These are phyloP conservation scores for Fusarium sulawesiense DNA, from an alignment of 2,329 filamentous ascomycete species.

Conservation along the genomic window DNA sequence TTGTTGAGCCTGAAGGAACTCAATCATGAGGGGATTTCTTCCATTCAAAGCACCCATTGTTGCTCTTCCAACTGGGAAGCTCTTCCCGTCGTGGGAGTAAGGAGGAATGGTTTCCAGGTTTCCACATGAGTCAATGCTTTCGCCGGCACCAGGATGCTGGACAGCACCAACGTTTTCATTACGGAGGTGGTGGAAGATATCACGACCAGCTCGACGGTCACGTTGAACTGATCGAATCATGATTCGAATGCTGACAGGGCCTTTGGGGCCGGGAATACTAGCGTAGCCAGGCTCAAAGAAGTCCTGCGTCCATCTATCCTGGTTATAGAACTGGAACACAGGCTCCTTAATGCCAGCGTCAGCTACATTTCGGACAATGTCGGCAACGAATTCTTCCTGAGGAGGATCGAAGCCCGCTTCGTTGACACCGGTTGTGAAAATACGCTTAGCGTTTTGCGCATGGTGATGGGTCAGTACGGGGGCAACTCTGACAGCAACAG, in stretches of 20 bases:
- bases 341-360: slow-evolving; percentile 16
- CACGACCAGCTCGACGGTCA: slow-evolving; percentile 45
- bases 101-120: slow-evolving; percentile 56
- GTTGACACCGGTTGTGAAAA: slow-evolving; percentile 22
- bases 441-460: slow-evolving; percentile 44
- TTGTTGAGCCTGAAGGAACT: slow-evolving; percentile 50
- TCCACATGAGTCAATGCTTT: slow-evolving; percentile 41
- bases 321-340: slow-evolving; percentile 17
- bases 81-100: slow-evolving; percentile 32
- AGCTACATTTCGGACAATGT: slow-evolving; percentile 13
- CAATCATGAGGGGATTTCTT: slow-evolving; percentile 38
- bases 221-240: slow-evolving; percentile 49
- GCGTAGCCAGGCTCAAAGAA: slow-evolving; percentile 54
- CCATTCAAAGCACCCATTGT: slow-evolving; percentile 35
- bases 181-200: slow-evolving; percentile 49
- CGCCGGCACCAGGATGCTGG: slow-evolving; percentile 38
- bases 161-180: slow-evolving; percentile 47
- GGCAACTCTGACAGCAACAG: slow-evolving; percentile 50
- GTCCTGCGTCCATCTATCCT: slow-evolving; percentile 53
- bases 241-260: slow-evolving; percentile 48
- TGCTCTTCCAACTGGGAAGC: slow-evolving; percentile 37
- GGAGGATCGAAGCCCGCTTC: neutral
- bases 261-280: slow-evolving; percentile 53
- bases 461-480: slow-evolving; percentile 54
- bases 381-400: slow-evolving; percentile 6